phyloP scores from a whole-genome alignment of 225 moss, liverwort and hornwort genomes.

The Pseudoscleropodium purum region DNA sequence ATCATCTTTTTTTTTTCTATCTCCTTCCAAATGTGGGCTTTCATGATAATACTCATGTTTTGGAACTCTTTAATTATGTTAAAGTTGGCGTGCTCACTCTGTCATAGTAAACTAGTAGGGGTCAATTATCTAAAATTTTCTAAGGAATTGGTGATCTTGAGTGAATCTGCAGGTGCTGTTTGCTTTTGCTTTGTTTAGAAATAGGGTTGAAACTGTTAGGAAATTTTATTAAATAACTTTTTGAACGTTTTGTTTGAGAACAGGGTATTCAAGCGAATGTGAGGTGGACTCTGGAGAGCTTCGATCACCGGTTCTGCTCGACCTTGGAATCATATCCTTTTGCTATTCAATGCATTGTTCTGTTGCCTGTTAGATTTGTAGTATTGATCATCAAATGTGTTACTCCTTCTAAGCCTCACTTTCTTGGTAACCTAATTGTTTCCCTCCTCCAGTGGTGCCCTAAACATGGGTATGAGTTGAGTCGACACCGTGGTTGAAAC shows the following conservation, averaged over 20 bases:
- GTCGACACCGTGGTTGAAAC: background rate
- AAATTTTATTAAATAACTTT: background rate
- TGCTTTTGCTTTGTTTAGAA: background rate
- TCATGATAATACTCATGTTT: background rate
- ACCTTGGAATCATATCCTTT: conserved; percentile 90
- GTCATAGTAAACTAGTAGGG: background rate
- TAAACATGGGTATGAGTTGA: background rate
- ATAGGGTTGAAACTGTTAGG: background rate
- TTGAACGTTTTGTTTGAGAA: background rate
- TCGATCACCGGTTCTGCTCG: conserved; percentile 66
- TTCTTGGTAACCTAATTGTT: background rate
- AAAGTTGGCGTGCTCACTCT: background rate
- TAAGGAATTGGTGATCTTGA: background rate
- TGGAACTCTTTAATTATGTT: background rate
- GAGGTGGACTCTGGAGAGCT: conserved; percentile 73
- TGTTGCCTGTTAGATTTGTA: background rate
- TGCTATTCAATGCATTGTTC: background rate
- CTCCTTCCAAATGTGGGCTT: background rate
- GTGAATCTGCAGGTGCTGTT: background rate
- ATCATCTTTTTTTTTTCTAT: background rate
- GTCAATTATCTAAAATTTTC: background rate
- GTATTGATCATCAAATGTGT: background rate
- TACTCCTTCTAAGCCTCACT: background rate
- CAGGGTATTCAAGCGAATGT: conserved; percentile 65
- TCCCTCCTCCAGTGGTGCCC: background rate